Evolutionary conservation across 1,284 basidiomycete genomes (phyloP).

Genomic region (Fomitopsis schrenkii): DNA sequence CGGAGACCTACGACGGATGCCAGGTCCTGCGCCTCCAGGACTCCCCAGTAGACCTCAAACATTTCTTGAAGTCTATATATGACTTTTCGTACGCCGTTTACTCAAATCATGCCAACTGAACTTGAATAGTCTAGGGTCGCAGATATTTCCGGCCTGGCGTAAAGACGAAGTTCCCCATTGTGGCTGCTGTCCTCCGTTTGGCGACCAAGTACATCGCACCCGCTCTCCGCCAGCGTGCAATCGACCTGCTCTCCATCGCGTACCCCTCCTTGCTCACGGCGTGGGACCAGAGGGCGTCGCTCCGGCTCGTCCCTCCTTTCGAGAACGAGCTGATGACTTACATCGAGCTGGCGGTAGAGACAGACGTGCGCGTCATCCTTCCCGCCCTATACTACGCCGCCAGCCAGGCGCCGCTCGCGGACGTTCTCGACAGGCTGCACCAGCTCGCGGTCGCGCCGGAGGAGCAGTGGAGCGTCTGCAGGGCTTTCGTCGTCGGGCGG

Average conservation of each 20-base stretch:
- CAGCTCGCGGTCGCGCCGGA: constrained; percentile 4
- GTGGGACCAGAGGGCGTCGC: constrained; percentile 26
- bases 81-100: constrained; percentile 16
- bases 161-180: constrained; percentile 26
- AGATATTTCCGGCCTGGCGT: constrained; percentile 12
- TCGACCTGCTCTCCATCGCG: constrained; percentile 30
- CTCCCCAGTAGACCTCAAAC: constrained; percentile 13
- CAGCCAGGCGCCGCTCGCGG: constrained; percentile 6
- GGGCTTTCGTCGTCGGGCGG: constrained; percentile 10
- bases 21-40: constrained; percentile 18
- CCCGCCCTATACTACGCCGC: constrained; percentile 13
- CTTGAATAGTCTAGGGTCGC: background rate
- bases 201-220: constrained; percentile 37
- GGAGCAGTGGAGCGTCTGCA: constrained; percentile 4
- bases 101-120: background rate
- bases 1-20: constrained; percentile 17
- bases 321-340: constrained; percentile 6
- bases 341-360: constrained; percentile 12
- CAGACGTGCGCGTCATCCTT: constrained; percentile 10
- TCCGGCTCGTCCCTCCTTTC: constrained; percentile 13
- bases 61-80: constrained; percentile 21
- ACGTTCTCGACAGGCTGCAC: constrained; percentile 7
- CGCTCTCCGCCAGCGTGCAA: constrained; percentile 32
- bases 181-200: constrained; percentile 34
- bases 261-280: constrained; percentile 31